Base-by-base conservation (phyloP, 1,284 basidiomycete genomes). In the Microbotryum intermedium region DNA sequence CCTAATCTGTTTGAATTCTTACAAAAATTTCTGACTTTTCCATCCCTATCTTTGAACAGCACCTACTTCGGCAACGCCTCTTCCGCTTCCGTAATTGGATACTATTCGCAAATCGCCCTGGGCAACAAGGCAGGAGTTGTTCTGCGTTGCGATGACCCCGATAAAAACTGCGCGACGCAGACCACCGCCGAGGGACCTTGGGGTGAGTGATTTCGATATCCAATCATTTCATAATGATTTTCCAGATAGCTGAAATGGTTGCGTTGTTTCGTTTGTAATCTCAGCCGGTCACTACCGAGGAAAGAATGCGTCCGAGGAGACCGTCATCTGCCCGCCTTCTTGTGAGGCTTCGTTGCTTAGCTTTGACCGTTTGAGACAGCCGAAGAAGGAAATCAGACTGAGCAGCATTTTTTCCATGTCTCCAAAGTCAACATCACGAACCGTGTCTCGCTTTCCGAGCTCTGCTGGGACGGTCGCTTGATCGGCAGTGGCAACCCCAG, bases 391-490 rank as follows among this genome's bases (percentile, higher is more conserved):
- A n/a, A n/a, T n/a, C n/a, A n/a, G n/a, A n/a, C n/a, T n/a, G n/a
- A n/a, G n/a, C n/a, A n/a, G n/a, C n/a, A n/a, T n/a, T n/a, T n/a
- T 45, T 6, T n/a, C 2, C 5, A 54, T 48, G 1, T 26, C 9
- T 21, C 3, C 0, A 42, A 10, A 4, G n/a, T 13, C 13, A 1
- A 4, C 51, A 58, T 58, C 47, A 57, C 59, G 16, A 50, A 50
- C 18, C 59, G 63, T 6, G 29, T 45, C 6, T 57, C 53, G 9
- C 57, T 65, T 13, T 21, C 48, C n/a, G 48, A 42, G 16, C 52
- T 65, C 18, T 65, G 63, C 59, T 65, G 59, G 59, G 63, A 65
- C 57, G 63, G 47, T 10, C 25, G 54, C 30, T 29, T 61, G 45
- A 56, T 61, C 13, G 57, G 59, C 18, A 23, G 55, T 50, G 4